These are phyloP conservation scores for Acmispon strigosus DNA, from an alignment of 306 rosid species.

Conservation along the genomic window DNA sequence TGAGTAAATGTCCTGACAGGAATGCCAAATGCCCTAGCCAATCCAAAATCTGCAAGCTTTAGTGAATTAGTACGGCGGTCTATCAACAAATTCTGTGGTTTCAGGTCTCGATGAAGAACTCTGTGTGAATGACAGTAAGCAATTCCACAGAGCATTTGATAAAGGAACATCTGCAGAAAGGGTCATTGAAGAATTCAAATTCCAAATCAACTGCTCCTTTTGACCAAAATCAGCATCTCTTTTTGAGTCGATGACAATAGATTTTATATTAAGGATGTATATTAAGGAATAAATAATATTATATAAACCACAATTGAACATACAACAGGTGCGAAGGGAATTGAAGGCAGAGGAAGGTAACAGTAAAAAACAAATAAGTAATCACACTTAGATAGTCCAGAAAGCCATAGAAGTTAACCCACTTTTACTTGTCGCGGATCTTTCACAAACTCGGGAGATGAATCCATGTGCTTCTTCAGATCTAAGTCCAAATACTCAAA, in stretches of 20 bases:
- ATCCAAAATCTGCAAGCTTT: conserved; percentile 98
- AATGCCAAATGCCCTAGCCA: conserved; percentile 98
- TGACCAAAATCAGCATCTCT: conserved; percentile 2
- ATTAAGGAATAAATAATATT: neutral
- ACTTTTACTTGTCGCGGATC: conserved; percentile 88
- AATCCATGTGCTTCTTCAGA: conserved; percentile 98
- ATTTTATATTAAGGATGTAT: neutral
- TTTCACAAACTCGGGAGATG: conserved; percentile 82
- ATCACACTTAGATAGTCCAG: neutral
- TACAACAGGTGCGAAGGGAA: neutral
- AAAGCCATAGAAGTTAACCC: conserved; percentile 17
- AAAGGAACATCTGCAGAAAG: conserved; percentile 83
- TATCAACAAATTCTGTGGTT: conserved; percentile 94
- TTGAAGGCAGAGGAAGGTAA: neutral
- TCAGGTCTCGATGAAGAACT: conserved; percentile 98
- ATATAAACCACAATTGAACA: neutral
- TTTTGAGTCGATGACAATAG: conserved; percentile 5
- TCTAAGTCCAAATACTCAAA: conserved; percentile 97
- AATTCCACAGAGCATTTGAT: conserved; percentile 98
- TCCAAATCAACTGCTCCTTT: conserved; percentile 11
- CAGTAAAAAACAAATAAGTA: neutral
- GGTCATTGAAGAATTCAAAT: conserved; percentile 20
- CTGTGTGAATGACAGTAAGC: conserved; percentile 98
- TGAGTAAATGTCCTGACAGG: conserved; percentile 98
- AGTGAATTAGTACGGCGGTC: conserved; percentile 87